Percentiles rank a stretch among this genome's conserved stretches.
phyloP scores from a whole-genome alignment of 495 filamentous ascomycete genomes.

The Tuber magnatum region DNA sequence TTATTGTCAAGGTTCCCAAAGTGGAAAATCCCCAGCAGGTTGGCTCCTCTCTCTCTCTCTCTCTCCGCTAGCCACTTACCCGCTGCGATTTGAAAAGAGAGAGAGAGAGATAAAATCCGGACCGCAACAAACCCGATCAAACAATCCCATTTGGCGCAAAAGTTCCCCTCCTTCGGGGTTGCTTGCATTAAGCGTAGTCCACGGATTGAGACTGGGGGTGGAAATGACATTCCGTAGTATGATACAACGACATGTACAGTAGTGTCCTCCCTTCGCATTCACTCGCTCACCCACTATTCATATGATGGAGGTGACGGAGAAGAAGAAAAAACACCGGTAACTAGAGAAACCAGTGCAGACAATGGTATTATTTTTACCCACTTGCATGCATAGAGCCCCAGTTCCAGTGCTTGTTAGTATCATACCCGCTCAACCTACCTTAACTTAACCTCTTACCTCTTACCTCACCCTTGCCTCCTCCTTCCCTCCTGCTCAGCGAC shows the following conservation, averaged over 20 bases:
- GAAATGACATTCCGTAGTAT: neutral
- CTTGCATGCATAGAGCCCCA: neutral
- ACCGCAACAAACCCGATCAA: neutral
- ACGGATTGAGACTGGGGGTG: neutral
- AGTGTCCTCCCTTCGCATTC: neutral
- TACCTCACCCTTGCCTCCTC: constrained; percentile 1
- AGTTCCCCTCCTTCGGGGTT: neutral
- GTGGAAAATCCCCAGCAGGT: neutral
- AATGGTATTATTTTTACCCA: neutral
- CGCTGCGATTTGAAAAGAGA: neutral
- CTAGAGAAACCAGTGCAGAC: neutral
- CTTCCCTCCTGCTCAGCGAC: neutral
- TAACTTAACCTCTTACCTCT: neutral
- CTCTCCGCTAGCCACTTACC: neutral
- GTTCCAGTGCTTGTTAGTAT: neutral
- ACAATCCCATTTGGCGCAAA: neutral
- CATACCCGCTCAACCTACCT: neutral
- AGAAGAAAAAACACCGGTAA: neutral
- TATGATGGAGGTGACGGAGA: neutral
- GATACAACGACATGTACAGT: neutral
- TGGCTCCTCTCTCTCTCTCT: neutral
- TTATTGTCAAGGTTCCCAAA: neutral
- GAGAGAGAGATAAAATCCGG: neutral
- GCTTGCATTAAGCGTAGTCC: neutral
- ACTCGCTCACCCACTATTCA: neutral